These are phyloP conservation scores for Cinnamomum micranthum DNA, from an alignment of 164 flowering plant species.

Conservation along the genomic window DNA sequence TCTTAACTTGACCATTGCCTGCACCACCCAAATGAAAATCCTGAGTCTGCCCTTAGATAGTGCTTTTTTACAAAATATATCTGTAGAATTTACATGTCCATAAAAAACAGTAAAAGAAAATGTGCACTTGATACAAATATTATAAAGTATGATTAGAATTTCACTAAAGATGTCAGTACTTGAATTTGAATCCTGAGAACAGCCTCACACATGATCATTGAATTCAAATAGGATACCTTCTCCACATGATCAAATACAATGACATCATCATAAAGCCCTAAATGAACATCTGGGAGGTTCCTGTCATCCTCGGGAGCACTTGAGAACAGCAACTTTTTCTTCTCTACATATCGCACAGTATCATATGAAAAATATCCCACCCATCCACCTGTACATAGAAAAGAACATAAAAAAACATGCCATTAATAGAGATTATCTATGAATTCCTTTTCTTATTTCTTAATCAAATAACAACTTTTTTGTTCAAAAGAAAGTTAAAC, in stretches of 20 bases:
- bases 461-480: too few relatives aligned
- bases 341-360: constrained; percentile 86
- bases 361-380: constrained; percentile 96
- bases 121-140: too few relatives aligned
- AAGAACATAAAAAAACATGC: background rate
- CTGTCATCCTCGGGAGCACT: constrained; percentile 83
- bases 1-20: too few relatives aligned
- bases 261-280: constrained; percentile 85
- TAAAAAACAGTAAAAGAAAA: too few relatives aligned
- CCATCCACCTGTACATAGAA: constrained; percentile 78
- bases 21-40: too few relatives aligned
- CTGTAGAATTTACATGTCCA: too few relatives aligned
- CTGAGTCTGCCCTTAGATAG: too few relatives aligned
- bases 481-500: background rate
- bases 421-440: background rate
- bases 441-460: background rate
- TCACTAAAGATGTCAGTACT: background rate
- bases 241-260: constrained; percentile 94
- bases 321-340: constrained; percentile 80
- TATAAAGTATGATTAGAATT: too few relatives aligned
- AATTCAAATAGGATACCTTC: constrained; percentile 50
- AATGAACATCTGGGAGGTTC: constrained; percentile 84
- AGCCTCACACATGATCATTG: background rate
- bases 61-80: too few relatives aligned
- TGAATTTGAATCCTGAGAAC: background rate